Evolutionary conservation across 441 rosid species (phyloP).

Genomic region (Melastoma candidum): DNA sequence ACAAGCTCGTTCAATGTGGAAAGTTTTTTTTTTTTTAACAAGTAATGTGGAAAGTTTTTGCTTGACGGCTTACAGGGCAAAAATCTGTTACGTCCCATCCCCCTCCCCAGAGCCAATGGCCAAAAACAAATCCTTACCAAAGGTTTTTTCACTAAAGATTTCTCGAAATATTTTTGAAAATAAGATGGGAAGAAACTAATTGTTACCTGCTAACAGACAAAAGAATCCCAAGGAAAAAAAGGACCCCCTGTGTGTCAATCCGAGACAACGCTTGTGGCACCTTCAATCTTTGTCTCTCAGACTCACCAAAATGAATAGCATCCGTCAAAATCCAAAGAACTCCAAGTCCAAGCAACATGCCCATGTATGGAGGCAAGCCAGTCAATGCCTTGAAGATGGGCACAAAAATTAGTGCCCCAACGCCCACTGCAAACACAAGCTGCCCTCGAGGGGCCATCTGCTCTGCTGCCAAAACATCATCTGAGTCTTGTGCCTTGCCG

Average conservation of each 20-base stretch:
- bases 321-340: conserved; percentile 97
- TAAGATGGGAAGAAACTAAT: neutral
- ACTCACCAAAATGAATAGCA: conserved; percentile 92
- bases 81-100: too few species aligned
- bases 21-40: too few species aligned
- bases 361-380: conserved; percentile 95
- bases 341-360: conserved; percentile 88
- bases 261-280: conserved; percentile 97
- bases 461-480: conserved; percentile 64
- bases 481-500: conserved; percentile 54
- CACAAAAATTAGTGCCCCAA: conserved; percentile 86
- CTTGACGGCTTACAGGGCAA: too few species aligned
- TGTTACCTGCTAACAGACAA: conserved; percentile 82
- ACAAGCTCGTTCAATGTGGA: too few species aligned
- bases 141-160: too few species aligned
- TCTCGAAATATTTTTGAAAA: too few species aligned
- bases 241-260: conserved; percentile 84
- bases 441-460: conserved; percentile 91
- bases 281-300: conserved; percentile 73
- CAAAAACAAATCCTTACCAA: too few species aligned
- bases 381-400: conserved; percentile 89
- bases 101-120: too few species aligned
- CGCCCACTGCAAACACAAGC: conserved; percentile 71
- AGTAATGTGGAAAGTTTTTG: too few species aligned
- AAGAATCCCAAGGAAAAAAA: conserved; percentile 92